Conservation (phyloP, 2,329 filamentous ascomycete species). For the Teratosphaeria zuluensis region DNA sequence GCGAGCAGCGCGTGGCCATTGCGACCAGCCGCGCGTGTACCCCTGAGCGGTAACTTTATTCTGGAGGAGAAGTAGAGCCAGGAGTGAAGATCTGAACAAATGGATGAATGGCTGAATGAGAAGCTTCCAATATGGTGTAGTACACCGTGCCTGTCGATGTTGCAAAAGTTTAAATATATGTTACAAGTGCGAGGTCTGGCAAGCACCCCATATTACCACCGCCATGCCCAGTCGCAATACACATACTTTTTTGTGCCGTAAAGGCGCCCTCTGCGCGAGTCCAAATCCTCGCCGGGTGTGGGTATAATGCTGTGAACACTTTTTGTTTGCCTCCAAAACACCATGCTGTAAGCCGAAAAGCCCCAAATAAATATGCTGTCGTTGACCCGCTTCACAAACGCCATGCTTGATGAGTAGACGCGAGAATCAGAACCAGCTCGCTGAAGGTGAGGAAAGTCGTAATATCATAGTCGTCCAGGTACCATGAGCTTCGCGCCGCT, state of each 20-base stretch:
- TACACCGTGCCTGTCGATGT: not conserved
- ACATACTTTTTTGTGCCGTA: slow-evolving; percentile 1
- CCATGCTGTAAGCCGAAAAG: not conserved
- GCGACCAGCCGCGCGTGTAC: too few species aligned
- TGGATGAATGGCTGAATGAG: not conserved
- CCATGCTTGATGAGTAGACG: not conserved
- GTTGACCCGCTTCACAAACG: not conserved
- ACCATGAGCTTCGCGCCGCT: not conserved
- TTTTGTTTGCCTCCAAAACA: slow-evolving; percentile 1
- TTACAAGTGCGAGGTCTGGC: not conserved
- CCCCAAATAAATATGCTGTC: not conserved
- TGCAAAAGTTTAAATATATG: not conserved
- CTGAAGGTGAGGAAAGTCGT: not conserved
- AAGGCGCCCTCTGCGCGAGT: slow-evolving; percentile 5
- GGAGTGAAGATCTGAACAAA: not conserved
- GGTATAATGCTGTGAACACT: slow-evolving; percentile 2
- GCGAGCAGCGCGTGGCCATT: not conserved
- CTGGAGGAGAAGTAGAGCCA: not conserved
- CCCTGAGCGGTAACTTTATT: not conserved
- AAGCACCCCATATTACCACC: not conserved
- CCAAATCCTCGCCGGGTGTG: slow-evolving; percentile 3
- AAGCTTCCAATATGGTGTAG: not conserved
- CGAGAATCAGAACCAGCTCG: not conserved
- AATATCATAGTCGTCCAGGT: not conserved
- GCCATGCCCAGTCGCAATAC: not conserved